Conservation (phyloP, 768 basidiomycete species). For the Boletus tylopilopsis region DNA sequence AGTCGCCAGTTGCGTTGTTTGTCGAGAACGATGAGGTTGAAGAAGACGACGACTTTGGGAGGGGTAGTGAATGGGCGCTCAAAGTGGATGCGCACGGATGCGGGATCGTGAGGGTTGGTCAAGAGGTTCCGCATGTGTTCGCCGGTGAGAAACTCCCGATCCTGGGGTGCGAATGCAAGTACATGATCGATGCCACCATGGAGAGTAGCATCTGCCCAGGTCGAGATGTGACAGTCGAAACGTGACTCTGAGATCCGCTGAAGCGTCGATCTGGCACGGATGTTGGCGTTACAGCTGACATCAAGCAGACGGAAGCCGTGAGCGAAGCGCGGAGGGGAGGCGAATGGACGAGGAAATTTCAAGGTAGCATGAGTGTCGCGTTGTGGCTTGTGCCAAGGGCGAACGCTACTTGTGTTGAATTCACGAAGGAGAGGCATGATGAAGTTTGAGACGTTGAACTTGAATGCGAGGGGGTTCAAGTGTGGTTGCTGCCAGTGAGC, state of each 20-base stretch:
- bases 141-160: slow-evolving; percentile 16
- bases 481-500: too few relatives aligned
- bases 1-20: background rate
- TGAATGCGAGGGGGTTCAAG: too few relatives aligned
- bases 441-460: too few relatives aligned
- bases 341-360: slow-evolving; percentile 10
- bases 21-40: background rate
- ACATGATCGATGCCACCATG: background rate
- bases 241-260: background rate
- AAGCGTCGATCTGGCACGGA: slow-evolving; percentile 9
- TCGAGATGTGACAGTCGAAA: slow-evolving; percentile 4
- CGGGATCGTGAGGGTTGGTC: background rate
- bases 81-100: slow-evolving; percentile 1
- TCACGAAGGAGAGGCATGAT: slow-evolving; percentile 14
- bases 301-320: slow-evolving; percentile 15
- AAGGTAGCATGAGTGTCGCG: slow-evolving; percentile 7
- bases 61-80: background rate
- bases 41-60: background rate
- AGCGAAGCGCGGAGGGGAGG: slow-evolving; percentile 16
- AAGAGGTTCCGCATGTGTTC: slow-evolving; percentile 2
- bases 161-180: slow-evolving; percentile 2
- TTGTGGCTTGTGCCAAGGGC: background rate
- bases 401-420: slow-evolving; percentile 10
- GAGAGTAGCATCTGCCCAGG: background rate
- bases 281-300: slow-evolving; percentile 1